A percentile compares a stretch with the other conserved stretches of the same genome.
These are phyloP conservation scores for Mycena leptocephala DNA, from an alignment of 768 basidiomycete genomes.

Conservation along the genomic window DNA sequence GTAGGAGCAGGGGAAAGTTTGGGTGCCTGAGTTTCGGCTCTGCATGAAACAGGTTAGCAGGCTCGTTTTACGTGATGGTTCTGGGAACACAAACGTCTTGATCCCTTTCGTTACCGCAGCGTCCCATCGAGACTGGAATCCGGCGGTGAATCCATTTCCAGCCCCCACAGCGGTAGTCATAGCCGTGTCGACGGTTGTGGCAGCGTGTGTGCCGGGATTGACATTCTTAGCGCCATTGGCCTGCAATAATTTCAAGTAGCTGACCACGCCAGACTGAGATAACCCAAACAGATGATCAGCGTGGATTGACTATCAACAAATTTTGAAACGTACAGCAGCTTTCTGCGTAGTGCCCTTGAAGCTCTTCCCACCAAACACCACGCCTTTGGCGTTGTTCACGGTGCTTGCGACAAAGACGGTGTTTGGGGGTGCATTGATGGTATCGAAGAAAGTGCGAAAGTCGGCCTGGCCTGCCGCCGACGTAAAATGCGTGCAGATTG, in stretches of 20 bases:
- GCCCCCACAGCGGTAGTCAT: constrained; percentile 8
- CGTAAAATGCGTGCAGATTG: not conserved
- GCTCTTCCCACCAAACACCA: constrained; percentile 1
- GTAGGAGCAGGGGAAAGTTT: constrained; percentile 7
- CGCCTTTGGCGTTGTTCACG: constrained; percentile 27
- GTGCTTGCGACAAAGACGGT: constrained; percentile 5
- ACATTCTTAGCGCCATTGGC: not conserved
- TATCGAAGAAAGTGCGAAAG: constrained; percentile 6
- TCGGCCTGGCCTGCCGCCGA: not conserved
- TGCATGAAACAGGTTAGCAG: not conserved
- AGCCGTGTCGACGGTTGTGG: constrained; percentile 2
- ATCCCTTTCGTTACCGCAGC: not conserved
- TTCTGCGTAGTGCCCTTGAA: not conserved
- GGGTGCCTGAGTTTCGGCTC: not conserved
- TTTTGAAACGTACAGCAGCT: constrained; percentile 11
- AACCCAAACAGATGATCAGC: not conserved
- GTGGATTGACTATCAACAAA: not conserved
- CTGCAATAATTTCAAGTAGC: constrained; percentile 4
- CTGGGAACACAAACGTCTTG: not conserved
- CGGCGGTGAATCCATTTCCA: constrained; percentile 12
- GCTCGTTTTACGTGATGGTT: not conserved
- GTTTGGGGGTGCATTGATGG: constrained; percentile 8
- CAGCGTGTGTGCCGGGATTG: not conserved
- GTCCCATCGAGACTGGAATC: constrained; percentile 8
- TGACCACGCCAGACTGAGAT: constrained; percentile 3